Evolutionary conservation across 768 basidiomycete genomes (phyloP).

Genomic region (Candolleomyces efflorescens): DNA sequence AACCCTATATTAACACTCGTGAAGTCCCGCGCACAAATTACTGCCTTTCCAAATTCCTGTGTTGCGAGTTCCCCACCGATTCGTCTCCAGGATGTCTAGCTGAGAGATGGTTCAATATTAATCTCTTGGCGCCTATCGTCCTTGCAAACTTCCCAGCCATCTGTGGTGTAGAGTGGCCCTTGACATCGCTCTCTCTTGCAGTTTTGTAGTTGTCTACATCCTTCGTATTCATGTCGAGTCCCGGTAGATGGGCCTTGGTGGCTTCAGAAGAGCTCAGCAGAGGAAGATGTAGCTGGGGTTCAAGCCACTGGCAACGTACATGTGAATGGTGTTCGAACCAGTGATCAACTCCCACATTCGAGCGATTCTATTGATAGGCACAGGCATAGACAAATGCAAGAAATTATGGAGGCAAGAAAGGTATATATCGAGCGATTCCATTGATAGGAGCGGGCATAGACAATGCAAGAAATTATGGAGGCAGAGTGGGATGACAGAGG

Average conservation of each 20-base stretch:
- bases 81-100: constrained; percentile 71
- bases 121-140: constrained; percentile 50
- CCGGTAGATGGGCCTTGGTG: constrained; percentile 80
- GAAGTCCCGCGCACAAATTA: constrained; percentile 70
- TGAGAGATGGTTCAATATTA: constrained; percentile 86
- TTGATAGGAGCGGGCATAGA: no score
- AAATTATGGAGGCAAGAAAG: no score
- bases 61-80: constrained; percentile 47
- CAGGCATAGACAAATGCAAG: no score
- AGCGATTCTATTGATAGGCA: no score
- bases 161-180: constrained; percentile 88
- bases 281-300: constrained; percentile 43
- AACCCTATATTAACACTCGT: constrained; percentile 62
- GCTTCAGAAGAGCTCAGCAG: constrained; percentile 45
- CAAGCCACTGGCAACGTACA: constrained; percentile 42
- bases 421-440: no score
- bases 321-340: constrained; percentile 39
- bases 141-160: constrained; percentile 84
- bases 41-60: constrained; percentile 47
- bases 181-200: constrained; percentile 58
- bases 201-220: constrained; percentile 53
- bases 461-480: no score
- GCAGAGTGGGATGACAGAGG: no score
- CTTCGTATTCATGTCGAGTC: constrained; percentile 57
- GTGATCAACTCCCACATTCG: no score